Evolutionary conservation across 148 eudicot genomes (phyloP), one percentile per base, ranked within the genome.

Genomic region (Silene latifolia): DNA sequence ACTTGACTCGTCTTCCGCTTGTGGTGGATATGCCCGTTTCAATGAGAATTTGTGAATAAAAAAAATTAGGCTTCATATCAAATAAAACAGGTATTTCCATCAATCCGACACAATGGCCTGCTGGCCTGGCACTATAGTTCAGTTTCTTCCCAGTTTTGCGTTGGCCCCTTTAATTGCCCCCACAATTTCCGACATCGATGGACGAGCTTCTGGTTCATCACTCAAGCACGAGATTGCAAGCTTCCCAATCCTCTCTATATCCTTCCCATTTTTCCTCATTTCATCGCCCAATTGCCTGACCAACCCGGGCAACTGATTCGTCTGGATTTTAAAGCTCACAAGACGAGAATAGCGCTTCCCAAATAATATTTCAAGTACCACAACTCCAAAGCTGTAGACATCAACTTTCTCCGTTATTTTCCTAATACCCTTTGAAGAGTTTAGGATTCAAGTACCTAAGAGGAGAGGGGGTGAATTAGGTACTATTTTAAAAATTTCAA

Each of bases 171-270:
- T 24, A 23, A 63, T 63, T 4, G 3, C 67, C 11, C 7, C 39
- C 11, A 63, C 35, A 35, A 63, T 63, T 0, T 63, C 17, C 10
- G 77, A 48, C 71, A 74, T 74, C 20, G 29, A 14, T 64, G 77
- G 77, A 12, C 71, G 63, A 4, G 58, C 7, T 8, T 18, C 51
- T 0, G 63, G 77, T 32, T 54, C 24, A 29, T 42, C 20, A 1
- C 19, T 60, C 42, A 75, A 29, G 57, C 77, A 75, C 63, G 29
- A 51, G n/a, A 60, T 27, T n/a, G 67, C 79, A 23, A 76, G 67
- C 67, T 24, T 23, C 21, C 64, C 64, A 21, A 58, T 19, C 73
- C 44, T 68, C 73, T 57, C 24, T 23, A 69, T 59, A 14, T 76
- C 79, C 63, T 39, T 51, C 15, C 42, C 3, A 11, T 53, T 65